Conservation (phyloP, 139 green algal genomes). For the Tetradesmus lagerheimii region DNA sequence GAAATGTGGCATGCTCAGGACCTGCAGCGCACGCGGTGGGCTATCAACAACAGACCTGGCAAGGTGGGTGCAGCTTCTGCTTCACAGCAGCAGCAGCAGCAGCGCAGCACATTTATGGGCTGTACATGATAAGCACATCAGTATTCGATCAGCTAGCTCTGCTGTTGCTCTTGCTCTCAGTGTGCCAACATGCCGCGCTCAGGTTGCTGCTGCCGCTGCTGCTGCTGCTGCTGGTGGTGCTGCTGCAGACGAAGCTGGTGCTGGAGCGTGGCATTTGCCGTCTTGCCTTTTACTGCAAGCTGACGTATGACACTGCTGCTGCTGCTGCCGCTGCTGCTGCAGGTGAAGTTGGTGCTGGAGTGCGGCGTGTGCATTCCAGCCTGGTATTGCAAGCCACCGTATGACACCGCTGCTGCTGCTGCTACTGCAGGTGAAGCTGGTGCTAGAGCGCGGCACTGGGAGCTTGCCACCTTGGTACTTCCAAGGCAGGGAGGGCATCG, state of each 20-base stretch:
- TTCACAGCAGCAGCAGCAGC: neutral
- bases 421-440: conserved; percentile 55
- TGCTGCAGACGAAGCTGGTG: conserved; percentile 58
- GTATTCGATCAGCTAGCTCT: no score
- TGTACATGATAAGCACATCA: no score
- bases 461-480: conserved; percentile 59
- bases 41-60: conserved; percentile 66
- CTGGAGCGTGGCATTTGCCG: conserved; percentile 52
- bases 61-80: conserved; percentile 56
- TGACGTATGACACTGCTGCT: neutral
- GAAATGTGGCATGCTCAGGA: conserved; percentile 66
- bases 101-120: conserved; percentile 18
- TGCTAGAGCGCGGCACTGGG: conserved; percentile 56
- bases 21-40: conserved; percentile 68
- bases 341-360: conserved; percentile 68
- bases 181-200: no score
- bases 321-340: neutral
- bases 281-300: conserved; percentile 13
- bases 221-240: conserved; percentile 6
- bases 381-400: neutral
- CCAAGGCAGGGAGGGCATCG: conserved; percentile 47
- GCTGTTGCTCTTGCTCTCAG: no score
- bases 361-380: conserved; percentile 13
- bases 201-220: no score
- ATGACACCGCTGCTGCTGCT: conserved; percentile 8